Evolutionary conservation across 306 rosid genomes (phyloP), one percentile per base, ranked within the genome.

Genomic region (Lotus japonicus): DNA sequence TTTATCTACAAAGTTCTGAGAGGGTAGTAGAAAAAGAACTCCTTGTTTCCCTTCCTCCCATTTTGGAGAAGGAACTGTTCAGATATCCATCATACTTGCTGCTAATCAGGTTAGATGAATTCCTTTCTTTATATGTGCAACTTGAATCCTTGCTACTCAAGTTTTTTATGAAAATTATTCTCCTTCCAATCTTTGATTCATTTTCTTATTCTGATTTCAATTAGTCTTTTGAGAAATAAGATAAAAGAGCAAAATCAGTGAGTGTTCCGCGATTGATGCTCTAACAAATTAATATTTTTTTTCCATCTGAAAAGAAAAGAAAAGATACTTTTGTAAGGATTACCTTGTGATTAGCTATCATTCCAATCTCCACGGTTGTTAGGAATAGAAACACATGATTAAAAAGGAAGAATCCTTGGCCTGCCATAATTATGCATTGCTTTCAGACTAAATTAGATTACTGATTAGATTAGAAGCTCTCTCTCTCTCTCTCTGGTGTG

Each of bases 401-500:
- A 60, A 5, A 70, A 44, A 59, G 57, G 17, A 38, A 66, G 52
- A 50, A 48, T 58, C 5, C 17, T 35, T 17, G 16, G 23, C 57
- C n/a, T n/a, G n/a, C n/a, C 28, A 73, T 72, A 14, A 69, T 78
- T 78, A 12, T 74, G 57, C 66, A 49, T 82, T 86, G 79, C 89
- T 77, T 80, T 54, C 61, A 46, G 58, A 64, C 53, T 71, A 78
- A 73, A 72, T 44, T 26, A 26, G 31, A 26, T 26, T 26, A 26
- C 26, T n/a, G n/a, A n/a, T n/a, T n/a, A n/a, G 23, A 63, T 50
- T 58, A 46, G 71, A 73, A 62, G 13, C 36, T 31, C 36, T 31
- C 36, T 52, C 45, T 57, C 52, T 11, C 36, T 31, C 36, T 31
- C 36, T 52, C 45, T 57, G 46, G 21, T 36, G 67, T 71, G 60